A percentile compares a stretch with the other conserved stretches of the same genome.
phyloP scores from a whole-genome alignment of 768 basidiomycete species.

The Kwoniella shandongensis region DNA sequence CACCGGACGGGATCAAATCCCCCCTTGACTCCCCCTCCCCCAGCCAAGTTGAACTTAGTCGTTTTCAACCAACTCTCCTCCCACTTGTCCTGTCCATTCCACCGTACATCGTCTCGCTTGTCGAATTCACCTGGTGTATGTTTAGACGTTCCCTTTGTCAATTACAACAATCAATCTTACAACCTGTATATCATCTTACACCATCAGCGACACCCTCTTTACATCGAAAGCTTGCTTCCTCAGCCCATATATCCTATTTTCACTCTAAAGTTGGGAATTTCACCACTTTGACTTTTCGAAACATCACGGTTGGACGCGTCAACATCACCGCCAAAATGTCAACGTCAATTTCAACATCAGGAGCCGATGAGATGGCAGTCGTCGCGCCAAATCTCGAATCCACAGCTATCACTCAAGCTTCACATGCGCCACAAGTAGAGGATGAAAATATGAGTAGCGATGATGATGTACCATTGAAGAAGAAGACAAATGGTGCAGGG shows the following conservation, averaged over 20 bases:
- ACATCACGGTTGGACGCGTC: neutral
- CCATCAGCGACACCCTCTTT: no score
- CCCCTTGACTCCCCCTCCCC: neutral
- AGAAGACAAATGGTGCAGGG: conserved; percentile 9
- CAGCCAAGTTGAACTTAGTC: conserved; percentile 6
- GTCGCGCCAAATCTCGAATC: conserved; percentile 30
- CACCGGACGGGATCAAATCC: conserved; percentile 3
- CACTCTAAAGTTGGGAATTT: no score
- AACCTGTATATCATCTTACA: no score
- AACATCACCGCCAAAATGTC: conserved; percentile 5
- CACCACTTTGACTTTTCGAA: neutral
- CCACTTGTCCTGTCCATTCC: no score
- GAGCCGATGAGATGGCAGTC: conserved; percentile 40
- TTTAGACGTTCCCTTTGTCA: no score
- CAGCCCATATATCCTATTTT: no score
- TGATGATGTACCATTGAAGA: conserved; percentile 26
- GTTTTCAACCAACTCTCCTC: no score
- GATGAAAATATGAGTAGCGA: conserved; percentile 21
- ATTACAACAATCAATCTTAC: no score
- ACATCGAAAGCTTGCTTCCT: no score
- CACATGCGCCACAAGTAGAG: conserved; percentile 36
- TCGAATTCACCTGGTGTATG: neutral
- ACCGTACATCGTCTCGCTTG: neutral
- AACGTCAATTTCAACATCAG: conserved; percentile 4
- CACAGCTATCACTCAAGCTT: conserved; percentile 8